Evolutionary conservation across 1,284 basidiomycete genomes (phyloP).

Genomic region (Erythrobasidium hasegawianum): DNA sequence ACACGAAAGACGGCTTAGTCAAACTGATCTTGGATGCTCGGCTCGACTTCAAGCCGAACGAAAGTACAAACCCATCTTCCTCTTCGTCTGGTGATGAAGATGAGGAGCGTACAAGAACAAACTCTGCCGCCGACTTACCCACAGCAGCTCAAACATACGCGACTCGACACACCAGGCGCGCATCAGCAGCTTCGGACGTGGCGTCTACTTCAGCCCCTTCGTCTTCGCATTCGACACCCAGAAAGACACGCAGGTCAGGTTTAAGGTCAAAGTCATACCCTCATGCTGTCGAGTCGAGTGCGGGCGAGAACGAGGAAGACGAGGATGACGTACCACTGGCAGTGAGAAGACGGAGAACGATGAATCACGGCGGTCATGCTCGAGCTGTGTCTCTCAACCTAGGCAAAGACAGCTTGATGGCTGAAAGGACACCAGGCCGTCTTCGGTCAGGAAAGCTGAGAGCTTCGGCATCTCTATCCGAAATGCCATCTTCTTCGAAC

Average conservation of each 20-base stretch:
- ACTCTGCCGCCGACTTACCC: background rate
- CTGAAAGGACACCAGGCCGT: slow-evolving; percentile 25
- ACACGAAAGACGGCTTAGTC: slow-evolving; percentile 30
- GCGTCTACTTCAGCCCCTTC: background rate
- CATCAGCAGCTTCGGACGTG: background rate
- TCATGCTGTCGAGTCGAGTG: slow-evolving; percentile 45
- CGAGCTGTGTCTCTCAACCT: background rate
- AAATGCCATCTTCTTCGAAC: slow-evolving; percentile 4
- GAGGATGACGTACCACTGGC: slow-evolving; percentile 49
- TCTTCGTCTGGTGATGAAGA: slow-evolving; percentile 6
- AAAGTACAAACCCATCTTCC: background rate
- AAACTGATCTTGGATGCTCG: slow-evolving; percentile 25
- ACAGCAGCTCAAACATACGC: background rate
- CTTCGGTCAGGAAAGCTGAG: slow-evolving; percentile 28
- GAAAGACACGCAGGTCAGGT: background rate
- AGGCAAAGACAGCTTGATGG: background rate
- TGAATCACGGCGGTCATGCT: background rate
- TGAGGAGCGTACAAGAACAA: slow-evolving; percentile 3
- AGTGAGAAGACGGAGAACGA: background rate
- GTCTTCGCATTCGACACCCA: slow-evolving; percentile 21
- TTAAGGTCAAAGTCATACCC: background rate
- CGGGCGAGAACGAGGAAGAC: slow-evolving; percentile 50
- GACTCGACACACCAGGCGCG: background rate
- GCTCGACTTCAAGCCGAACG: background rate
- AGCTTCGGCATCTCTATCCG: background rate